Percentiles rank a stretch among this genome's conserved stretches.
These are phyloP conservation scores for Globisporangium rhizosaccharum DNA, from an alignment of 352 stramenopile genomes.

Conservation along the genomic window DNA sequence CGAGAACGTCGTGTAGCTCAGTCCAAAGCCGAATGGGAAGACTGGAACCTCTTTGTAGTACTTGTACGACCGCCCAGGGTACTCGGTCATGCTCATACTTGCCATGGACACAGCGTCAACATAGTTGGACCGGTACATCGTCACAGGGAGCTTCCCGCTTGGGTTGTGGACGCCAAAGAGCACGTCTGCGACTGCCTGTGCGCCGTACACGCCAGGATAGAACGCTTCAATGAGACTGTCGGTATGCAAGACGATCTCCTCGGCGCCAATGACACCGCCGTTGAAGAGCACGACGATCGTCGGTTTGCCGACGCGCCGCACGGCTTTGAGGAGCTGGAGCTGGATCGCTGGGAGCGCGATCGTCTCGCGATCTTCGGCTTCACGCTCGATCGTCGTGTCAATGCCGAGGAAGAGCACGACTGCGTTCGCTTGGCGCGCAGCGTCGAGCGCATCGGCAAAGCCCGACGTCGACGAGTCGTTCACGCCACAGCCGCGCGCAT, in stretches of 20 bases:
- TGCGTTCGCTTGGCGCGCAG: conserved; percentile 31
- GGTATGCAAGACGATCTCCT: conserved; percentile 60
- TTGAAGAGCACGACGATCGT: conserved; percentile 88
- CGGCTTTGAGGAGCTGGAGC: conserved; percentile 59
- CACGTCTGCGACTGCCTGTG: conserved; percentile 70
- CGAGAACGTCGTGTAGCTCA: conserved; percentile 88
- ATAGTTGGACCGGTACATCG: conserved; percentile 83
- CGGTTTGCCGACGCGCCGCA: conserved; percentile 51
- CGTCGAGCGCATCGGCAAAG: conserved; percentile 45
- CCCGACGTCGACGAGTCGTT: conserved; percentile 55
- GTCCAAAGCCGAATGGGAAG: conserved; percentile 86
- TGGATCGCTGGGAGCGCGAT: conserved; percentile 73
- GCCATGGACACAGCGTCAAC: conserved; percentile 71
- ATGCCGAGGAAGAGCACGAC: conserved; percentile 84
- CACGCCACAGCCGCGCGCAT: conserved; percentile 42
- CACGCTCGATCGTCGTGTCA: conserved; percentile 72
- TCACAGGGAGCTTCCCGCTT: conserved; percentile 79
- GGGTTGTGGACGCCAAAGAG: conserved; percentile 82
- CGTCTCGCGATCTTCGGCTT: conserved; percentile 66
- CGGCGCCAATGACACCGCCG: conserved; percentile 74
- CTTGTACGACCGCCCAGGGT: conserved; percentile 87
- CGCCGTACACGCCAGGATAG: conserved; percentile 80
- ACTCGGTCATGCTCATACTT: conserved; percentile 89
- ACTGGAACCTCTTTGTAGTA: conserved; percentile 89
- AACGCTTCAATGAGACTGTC: conserved; percentile 75